Percentiles rank a stretch among this genome's conserved stretches.
phyloP scores from a whole-genome alignment of 1,139 yeast genomes.

The Petasospora rhodanensis region DNA sequence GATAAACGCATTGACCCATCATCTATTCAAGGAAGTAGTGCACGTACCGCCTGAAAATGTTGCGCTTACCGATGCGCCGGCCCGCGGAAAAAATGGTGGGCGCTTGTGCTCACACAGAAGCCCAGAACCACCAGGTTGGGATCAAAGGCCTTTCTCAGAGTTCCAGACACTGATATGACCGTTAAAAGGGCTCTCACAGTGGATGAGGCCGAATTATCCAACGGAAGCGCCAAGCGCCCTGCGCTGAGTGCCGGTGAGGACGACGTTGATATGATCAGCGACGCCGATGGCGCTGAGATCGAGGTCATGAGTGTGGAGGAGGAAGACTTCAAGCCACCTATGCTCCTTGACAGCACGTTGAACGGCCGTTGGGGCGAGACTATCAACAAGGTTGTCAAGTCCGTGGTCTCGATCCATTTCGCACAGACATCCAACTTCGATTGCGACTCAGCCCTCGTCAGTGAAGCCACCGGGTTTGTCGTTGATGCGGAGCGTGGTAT shows the following conservation, averaged over 20 bases:
- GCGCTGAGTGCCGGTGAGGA: not conserved
- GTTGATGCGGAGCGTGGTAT: constrained; percentile 80
- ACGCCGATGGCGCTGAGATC: constrained; percentile 3
- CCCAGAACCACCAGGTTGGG: no score
- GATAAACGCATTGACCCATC: no score
- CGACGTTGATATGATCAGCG: constrained; percentile 1
- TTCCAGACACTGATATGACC: no score
- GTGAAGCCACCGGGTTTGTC: constrained; percentile 95
- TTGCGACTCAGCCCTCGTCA: constrained; percentile 74
- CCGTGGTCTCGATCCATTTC: constrained; percentile 88
- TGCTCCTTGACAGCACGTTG: constrained; percentile 4
- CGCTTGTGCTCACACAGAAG: no score
- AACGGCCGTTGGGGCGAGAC: constrained; percentile 66
- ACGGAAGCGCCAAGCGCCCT: constrained; percentile 3
- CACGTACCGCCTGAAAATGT: not conserved
- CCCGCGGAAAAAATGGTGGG: no score
- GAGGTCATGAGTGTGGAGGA: no score
- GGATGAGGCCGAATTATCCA: constrained; percentile 1
- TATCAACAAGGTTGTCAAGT: constrained; percentile 73
- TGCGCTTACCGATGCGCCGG: no score
- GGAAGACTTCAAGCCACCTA: no score
- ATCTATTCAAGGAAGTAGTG: no score
- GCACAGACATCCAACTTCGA: constrained; percentile 85
- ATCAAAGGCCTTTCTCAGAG: no score
- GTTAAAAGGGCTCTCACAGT: no score